Conservation (phyloP, 2,329 filamentous ascomycete species). For the Fonsecaea monophora region DNA sequence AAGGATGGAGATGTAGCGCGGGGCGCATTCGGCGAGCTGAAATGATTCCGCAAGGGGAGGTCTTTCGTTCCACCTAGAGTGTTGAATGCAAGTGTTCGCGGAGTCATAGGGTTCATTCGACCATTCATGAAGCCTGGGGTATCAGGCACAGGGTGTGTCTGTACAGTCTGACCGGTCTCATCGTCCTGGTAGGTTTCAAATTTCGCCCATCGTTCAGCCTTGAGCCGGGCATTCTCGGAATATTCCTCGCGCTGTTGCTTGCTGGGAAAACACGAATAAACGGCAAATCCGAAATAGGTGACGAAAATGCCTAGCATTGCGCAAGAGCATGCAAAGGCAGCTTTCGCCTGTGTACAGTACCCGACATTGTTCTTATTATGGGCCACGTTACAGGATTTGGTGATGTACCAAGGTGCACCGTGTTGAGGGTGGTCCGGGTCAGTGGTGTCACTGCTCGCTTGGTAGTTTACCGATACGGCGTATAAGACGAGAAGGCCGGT, state of each 20-base stretch:
- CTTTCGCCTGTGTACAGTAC: conserved; percentile 68
- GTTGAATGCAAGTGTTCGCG: conserved; percentile 52
- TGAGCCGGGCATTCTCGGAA: conserved; percentile 46
- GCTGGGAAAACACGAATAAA: conserved; percentile 44
- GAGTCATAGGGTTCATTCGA: conserved; percentile 46
- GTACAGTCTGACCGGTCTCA: conserved; percentile 40
- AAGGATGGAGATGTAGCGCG: conserved; percentile 33
- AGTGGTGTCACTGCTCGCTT: conserved; percentile 64
- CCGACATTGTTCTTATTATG: conserved; percentile 52
- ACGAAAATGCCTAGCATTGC: conserved; percentile 55
- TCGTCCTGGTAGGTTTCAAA: conserved; percentile 45
- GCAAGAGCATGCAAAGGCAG: conserved; percentile 62
- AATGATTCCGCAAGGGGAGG: conserved; percentile 50
- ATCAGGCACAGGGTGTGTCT: conserved; percentile 45
- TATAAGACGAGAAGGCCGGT: conserved; percentile 59
- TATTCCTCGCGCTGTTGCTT: conserved; percentile 48
- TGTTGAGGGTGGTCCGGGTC: conserved; percentile 61
- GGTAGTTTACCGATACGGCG: conserved; percentile 61
- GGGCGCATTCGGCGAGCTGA: conserved; percentile 38
- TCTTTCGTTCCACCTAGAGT: conserved; percentile 49
- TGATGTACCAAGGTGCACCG: conserved; percentile 69
- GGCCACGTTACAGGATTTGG: conserved; percentile 64
- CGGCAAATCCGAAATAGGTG: conserved; percentile 34
- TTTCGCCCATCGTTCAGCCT: conserved; percentile 46
- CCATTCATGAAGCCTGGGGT: conserved; percentile 43